phyloP scores from a whole-genome alignment of 2,329 filamentous ascomycete species.

The Cryphonectria radicalis region DNA sequence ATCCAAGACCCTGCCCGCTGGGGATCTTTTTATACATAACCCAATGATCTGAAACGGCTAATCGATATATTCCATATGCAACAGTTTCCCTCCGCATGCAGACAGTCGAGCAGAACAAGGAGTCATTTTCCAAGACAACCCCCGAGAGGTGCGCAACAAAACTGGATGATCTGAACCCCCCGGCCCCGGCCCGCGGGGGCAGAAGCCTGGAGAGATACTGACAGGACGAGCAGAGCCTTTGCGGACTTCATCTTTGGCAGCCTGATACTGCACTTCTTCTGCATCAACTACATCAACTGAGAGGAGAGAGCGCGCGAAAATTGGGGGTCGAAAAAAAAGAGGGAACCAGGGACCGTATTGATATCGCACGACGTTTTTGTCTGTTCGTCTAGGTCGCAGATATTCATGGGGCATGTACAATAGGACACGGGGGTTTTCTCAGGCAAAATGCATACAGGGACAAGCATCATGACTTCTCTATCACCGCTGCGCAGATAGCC shows the following conservation, averaged over 20 bases:
- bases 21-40: background rate
- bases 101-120: slow-evolving; percentile 81
- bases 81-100: slow-evolving; percentile 82
- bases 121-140: slow-evolving; percentile 75
- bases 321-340: slow-evolving; percentile 29
- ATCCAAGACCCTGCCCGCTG: background rate
- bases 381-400: background rate
- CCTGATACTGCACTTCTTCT: slow-evolving; percentile 97
- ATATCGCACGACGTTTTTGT: background rate
- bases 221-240: slow-evolving; percentile 69
- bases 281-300: slow-evolving; percentile 98
- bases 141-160: slow-evolving; percentile 69
- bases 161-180: slow-evolving; percentile 37
- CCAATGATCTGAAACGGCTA: background rate
- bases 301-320: slow-evolving; percentile 37
- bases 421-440: slow-evolving; percentile 14
- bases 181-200: background rate
- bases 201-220: background rate
- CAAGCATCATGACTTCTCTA: slow-evolving; percentile 19
- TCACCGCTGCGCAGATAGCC: background rate
- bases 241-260: slow-evolving; percentile 96
- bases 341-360: slow-evolving; percentile 6
- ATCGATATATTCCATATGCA: slow-evolving; percentile 12
- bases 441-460: background rate
- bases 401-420: slow-evolving; percentile 20